A percentile compares a stretch with the other conserved stretches of the same genome.
These are phyloP conservation scores for Seiridium unicorne DNA, from an alignment of 2,329 filamentous ascomycete genomes.

Conservation along the genomic window DNA sequence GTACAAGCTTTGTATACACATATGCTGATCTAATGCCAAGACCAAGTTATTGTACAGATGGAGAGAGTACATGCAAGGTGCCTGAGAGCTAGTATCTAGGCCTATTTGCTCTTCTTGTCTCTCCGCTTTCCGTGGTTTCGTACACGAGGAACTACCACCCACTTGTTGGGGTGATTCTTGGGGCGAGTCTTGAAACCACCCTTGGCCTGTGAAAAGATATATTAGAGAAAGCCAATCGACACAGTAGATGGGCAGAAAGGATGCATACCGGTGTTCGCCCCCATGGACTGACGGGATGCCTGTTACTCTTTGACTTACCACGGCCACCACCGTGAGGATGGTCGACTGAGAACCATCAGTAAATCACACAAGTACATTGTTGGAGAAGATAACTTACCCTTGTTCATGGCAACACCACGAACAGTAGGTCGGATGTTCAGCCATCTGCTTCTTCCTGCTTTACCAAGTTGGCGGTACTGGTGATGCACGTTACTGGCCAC, in stretches of 20 bases:
- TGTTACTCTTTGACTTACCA: constrained; percentile 99
- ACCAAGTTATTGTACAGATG: constrained; percentile 27
- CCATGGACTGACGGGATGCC: constrained; percentile 94
- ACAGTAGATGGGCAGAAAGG: not conserved
- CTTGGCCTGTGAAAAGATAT: constrained; percentile 56
- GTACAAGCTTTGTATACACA: constrained; percentile 26
- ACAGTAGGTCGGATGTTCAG: constrained; percentile 93
- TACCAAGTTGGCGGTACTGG: constrained; percentile 88
- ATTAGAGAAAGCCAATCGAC: constrained; percentile 25
- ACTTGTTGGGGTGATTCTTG: constrained; percentile 88
- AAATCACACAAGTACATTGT: not conserved
- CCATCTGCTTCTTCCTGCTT: constrained; percentile 92
- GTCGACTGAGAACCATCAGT: constrained; percentile 55
- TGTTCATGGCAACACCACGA: constrained; percentile 98
- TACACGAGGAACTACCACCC: constrained; percentile 77
- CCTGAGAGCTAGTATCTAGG: constrained; percentile 11
- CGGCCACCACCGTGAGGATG: constrained; percentile 98
- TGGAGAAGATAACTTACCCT: constrained; percentile 53
- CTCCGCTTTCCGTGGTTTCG: constrained; percentile 91
- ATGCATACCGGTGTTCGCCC: constrained; percentile 76
- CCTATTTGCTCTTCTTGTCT: constrained; percentile 50
- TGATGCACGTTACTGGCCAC: constrained; percentile 91
- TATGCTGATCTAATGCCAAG: constrained; percentile 17
- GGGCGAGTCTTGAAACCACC: constrained; percentile 88
- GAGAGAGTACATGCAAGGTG: constrained; percentile 15